phyloP scores from a whole-genome alignment of 75 land plant genomes.

The Pseudotsuga menziesii region DNA sequence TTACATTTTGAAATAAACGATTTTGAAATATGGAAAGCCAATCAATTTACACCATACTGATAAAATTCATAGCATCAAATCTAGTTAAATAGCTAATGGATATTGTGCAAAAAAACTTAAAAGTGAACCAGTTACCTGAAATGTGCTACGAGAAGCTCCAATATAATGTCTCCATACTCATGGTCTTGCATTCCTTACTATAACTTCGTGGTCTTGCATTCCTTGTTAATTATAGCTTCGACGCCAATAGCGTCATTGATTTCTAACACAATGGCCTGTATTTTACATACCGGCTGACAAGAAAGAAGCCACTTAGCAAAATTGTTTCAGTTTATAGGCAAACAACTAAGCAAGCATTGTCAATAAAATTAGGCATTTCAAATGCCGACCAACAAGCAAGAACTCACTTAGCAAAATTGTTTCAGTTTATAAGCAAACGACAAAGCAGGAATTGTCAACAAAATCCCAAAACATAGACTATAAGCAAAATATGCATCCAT shows the following conservation, averaged over 20 bases:
- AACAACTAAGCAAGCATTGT: no score
- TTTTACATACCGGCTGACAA: neutral
- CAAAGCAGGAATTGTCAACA: neutral
- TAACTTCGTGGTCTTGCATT: no score
- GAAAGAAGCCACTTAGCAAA: no score
- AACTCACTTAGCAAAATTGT: neutral
- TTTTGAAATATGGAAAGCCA: neutral
- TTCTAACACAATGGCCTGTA: slow-evolving; percentile 69
- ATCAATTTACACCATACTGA: neutral
- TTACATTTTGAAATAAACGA: neutral
- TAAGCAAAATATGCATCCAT: neutral
- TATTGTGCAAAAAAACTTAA: neutral
- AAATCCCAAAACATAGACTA: neutral
- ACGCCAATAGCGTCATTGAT: slow-evolving; percentile 96
- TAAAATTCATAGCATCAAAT: neutral
- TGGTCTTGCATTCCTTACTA: slow-evolving; percentile 85
- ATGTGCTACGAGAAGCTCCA: slow-evolving; percentile 64
- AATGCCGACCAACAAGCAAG: neutral
- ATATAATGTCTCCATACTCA: slow-evolving; percentile 81
- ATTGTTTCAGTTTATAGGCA: no score
- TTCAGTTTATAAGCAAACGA: neutral
- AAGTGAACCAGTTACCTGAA: slow-evolving; percentile 25
- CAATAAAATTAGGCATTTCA: no score
- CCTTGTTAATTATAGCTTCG: no score
- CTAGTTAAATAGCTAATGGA: neutral